Conservation (phyloP, 202 grass and related monocot species). For the Cymbopogon flexuosus region DNA sequence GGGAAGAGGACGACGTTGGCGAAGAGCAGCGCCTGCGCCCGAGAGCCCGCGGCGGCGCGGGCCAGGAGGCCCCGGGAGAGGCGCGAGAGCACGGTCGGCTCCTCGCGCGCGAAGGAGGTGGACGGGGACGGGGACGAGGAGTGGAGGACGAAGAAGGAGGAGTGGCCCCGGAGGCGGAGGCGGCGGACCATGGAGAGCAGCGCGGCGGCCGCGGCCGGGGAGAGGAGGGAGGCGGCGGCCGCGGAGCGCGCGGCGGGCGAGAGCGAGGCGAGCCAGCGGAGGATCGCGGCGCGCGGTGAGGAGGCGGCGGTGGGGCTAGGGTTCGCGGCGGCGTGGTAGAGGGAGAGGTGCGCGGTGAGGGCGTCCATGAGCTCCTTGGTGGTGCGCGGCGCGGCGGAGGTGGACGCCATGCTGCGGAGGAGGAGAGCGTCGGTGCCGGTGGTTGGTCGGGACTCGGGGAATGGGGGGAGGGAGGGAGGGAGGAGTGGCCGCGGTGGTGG, state of each 20-base stretch:
- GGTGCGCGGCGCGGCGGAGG: conserved; percentile 44
- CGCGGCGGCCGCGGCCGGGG: conserved; percentile 30
- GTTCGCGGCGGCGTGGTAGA: conserved; percentile 64
- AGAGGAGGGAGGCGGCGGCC: conserved; percentile 48
- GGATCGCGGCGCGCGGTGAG: conserved; percentile 54
- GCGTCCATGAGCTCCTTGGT: conserved; percentile 60
- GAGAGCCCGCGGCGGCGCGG: conserved; percentile 42
- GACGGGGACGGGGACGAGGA: conserved; percentile 20
- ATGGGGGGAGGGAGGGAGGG: background rate
- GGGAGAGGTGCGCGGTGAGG: conserved; percentile 84
- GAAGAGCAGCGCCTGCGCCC: conserved; percentile 37
- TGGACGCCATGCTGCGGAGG: conserved; percentile 34
- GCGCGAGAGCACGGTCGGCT: conserved; percentile 68
- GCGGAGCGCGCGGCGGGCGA: conserved; percentile 45
- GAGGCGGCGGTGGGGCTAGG: conserved; percentile 17
- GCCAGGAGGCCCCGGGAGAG: conserved; percentile 70
- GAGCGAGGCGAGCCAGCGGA: conserved; percentile 83
- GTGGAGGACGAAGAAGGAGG: conserved; percentile 81
- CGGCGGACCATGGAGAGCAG: conserved; percentile 65
- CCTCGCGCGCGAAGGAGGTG: background rate
- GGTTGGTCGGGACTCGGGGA: conserved; percentile 35
- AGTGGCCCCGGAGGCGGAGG: conserved; percentile 65
- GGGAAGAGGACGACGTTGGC: conserved; percentile 52
- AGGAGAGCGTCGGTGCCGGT: conserved; percentile 20
- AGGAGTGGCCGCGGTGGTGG: conserved; percentile 18